phyloP scores from a whole-genome alignment of 75 land plant genomes.

The Pseudotsuga menziesii region DNA sequence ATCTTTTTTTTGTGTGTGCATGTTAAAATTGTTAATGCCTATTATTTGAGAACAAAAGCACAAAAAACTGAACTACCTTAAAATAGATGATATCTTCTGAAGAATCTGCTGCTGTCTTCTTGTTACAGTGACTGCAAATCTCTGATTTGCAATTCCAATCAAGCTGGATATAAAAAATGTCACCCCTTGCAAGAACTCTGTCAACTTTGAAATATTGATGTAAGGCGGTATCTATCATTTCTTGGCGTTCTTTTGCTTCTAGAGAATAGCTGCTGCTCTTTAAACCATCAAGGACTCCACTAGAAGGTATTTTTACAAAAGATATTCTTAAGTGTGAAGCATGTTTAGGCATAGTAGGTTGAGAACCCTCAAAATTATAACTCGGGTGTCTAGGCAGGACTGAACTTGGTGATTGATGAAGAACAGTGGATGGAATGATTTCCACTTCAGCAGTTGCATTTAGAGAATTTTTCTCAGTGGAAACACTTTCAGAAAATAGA shows the following conservation, averaged over 20 bases:
- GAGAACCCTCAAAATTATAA: neutral
- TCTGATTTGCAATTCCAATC: conserved; percentile 50
- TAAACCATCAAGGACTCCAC: conserved; percentile 37
- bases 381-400: neutral
- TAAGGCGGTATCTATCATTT: conserved; percentile 65
- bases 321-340: conserved; percentile 62
- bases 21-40: neutral
- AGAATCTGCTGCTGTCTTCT: neutral
- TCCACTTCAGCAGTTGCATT: conserved; percentile 13
- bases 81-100: conserved; percentile 34
- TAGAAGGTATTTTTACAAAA: conserved; percentile 57
- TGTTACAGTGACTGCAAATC: conserved; percentile 34
- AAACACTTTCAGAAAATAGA: conserved; percentile 17
- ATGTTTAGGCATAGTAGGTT: conserved; percentile 30
- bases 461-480: neutral
- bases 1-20: neutral
- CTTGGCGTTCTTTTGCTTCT: conserved; percentile 55
- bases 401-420: neutral
- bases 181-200: conserved; percentile 73
- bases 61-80: conserved; percentile 38
- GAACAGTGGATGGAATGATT: conserved; percentile 17
- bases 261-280: conserved; percentile 18
- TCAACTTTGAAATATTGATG: conserved; percentile 58
- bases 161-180: conserved; percentile 55
- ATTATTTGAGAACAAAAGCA: neutral